Evolutionary conservation across 2,329 filamentous ascomycete species (phyloP).

Genomic region (Fusarium compactum): DNA sequence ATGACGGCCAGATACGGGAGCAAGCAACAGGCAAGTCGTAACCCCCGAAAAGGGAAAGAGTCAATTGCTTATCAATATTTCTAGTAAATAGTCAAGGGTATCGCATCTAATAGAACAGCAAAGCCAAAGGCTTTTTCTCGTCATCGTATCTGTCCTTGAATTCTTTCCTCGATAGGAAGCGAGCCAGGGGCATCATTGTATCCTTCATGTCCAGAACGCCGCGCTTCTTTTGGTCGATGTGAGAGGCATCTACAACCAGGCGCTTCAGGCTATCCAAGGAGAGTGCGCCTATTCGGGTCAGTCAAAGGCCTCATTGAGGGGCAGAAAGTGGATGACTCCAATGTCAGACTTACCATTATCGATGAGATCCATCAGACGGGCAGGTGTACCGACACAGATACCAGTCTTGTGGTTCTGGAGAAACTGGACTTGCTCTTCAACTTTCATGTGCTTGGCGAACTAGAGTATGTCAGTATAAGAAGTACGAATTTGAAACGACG

Average conservation of each 20-base stretch:
- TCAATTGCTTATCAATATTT: conserved; percentile 2
- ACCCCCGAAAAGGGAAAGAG: not conserved
- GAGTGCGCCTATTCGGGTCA: conserved; percentile 66
- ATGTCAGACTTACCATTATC: conserved; percentile 73
- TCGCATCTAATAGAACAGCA: conserved; percentile 72
- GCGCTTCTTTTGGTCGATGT: conserved; percentile 94
- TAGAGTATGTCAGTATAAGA: conserved; percentile 41
- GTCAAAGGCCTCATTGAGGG: not conserved
- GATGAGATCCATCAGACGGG: conserved; percentile 83
- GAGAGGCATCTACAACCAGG: conserved; percentile 89
- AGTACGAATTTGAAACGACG: not conserved
- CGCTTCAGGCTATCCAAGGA: conserved; percentile 78
- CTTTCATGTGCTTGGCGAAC: conserved; percentile 98
- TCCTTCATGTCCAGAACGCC: conserved; percentile 97
- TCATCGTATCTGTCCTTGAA: conserved; percentile 77
- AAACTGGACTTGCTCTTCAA: conserved; percentile 85
- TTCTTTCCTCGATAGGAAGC: conserved; percentile 77
- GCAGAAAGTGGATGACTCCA: not conserved
- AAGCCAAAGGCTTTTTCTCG: conserved; percentile 67
- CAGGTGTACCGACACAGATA: conserved; percentile 90
- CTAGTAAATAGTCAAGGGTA: conserved; percentile 30
- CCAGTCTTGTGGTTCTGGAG: conserved; percentile 78
- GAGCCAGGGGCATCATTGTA: conserved; percentile 82
- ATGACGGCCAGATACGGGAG: too few species aligned
- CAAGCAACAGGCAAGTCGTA: too few species aligned